Conservation (phyloP, 2,329 filamentous ascomycete genomes). For the Pseudocercospora cruenta region DNA sequence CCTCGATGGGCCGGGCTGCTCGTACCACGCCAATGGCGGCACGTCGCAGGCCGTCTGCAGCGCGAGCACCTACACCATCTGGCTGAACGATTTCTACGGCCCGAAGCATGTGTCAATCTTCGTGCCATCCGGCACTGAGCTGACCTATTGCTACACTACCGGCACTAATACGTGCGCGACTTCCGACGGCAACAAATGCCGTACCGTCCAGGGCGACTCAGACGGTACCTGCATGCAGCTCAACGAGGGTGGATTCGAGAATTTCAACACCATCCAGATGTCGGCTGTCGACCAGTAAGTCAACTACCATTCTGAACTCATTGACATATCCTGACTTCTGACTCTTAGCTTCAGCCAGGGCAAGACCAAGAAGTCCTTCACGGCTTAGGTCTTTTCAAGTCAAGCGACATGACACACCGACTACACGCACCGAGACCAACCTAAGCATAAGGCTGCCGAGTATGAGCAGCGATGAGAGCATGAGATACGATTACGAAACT, state of each 20-base stretch:
- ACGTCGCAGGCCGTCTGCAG: background rate
- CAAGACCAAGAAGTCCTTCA: background rate
- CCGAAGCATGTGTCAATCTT: background rate
- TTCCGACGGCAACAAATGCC: background rate
- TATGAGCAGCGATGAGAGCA: background rate
- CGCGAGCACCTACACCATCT: background rate
- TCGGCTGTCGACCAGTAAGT: background rate
- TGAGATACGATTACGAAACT: background rate
- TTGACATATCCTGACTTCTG: too few relatives aligned
- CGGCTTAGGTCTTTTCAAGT: background rate
- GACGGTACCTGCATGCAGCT: slow-evolving; percentile 1
- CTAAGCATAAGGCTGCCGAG: background rate
- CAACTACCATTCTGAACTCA: too few relatives aligned
- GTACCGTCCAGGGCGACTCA: background rate
- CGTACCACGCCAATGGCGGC: slow-evolving; percentile 6
- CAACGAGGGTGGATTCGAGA: background rate
- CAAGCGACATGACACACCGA: background rate
- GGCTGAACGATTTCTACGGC: slow-evolving; percentile 1
- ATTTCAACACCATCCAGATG: background rate
- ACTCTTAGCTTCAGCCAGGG: background rate
- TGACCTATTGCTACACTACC: background rate
- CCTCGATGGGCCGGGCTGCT: background rate
- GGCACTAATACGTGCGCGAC: background rate
- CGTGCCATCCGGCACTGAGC: background rate
- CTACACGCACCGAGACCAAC: background rate